These are phyloP conservation scores for Alternaria atra DNA, from an alignment of 2,329 filamentous ascomycete genomes.

Conservation along the genomic window DNA sequence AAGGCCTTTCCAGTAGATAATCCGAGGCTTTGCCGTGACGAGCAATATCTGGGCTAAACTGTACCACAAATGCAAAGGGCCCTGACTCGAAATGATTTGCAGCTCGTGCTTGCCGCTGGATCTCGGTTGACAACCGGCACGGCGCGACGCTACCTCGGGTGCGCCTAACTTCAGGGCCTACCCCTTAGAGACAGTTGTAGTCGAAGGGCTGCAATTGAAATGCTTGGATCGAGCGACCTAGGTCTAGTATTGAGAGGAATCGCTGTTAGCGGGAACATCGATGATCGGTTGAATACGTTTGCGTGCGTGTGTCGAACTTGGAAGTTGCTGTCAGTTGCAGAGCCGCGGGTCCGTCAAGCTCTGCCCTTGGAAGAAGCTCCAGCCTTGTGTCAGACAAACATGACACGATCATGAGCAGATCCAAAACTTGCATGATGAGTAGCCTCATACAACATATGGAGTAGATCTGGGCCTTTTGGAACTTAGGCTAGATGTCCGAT, in stretches of 20 bases:
- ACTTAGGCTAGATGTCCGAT: conserved; percentile 8
- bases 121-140: conserved; percentile 36
- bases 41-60: conserved; percentile 8
- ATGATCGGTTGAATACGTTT: not conserved
- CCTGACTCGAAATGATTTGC: conserved; percentile 24
- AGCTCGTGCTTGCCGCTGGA: conserved; percentile 35
- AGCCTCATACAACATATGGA: conserved; percentile 1
- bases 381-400: conserved; percentile 8
- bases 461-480: conserved; percentile 7
- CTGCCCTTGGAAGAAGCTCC: not conserved
- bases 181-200: not conserved
- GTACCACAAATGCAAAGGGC: conserved; percentile 9
- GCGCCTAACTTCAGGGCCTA: conserved; percentile 22
- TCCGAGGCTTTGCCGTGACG: conserved; percentile 9
- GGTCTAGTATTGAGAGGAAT: not conserved
- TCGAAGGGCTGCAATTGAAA: not conserved
- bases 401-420: conserved; percentile 15
- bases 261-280: not conserved
- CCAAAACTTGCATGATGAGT: not conserved
- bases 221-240: not conserved
- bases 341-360: not conserved
- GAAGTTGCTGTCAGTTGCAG: conserved; percentile 2
- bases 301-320: not conserved
- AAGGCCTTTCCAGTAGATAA: conserved; percentile 2
- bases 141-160: conserved; percentile 35